Percentiles rank a stretch among this genome's conserved stretches.
These are phyloP conservation scores for Penicillium nordicum DNA, from an alignment of 2,329 filamentous ascomycete genomes.

Conservation along the genomic window DNA sequence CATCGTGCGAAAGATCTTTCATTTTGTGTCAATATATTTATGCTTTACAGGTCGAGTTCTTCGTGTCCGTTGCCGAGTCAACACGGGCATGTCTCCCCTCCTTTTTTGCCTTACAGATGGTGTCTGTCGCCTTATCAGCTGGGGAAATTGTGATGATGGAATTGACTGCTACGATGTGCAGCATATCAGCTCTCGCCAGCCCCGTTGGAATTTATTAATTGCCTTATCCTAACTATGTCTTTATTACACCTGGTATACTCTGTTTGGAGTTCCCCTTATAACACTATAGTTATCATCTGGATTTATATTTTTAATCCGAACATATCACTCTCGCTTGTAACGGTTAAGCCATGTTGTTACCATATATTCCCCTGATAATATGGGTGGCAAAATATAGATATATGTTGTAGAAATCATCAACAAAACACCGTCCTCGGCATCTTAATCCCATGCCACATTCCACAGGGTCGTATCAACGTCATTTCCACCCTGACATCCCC, in stretches of 20 bases:
- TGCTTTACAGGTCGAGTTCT: constrained; percentile 1
- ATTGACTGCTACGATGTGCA: not conserved
- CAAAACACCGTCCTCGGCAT: not conserved
- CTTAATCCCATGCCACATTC: constrained; percentile 3
- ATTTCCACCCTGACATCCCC: not conserved
- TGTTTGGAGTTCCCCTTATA: not conserved
- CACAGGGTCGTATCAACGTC: constrained; percentile 1
- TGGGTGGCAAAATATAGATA: not conserved
- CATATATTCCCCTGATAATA: not conserved
- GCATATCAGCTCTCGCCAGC: not conserved
- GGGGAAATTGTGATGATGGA: not conserved
- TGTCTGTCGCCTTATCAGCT: not conserved
- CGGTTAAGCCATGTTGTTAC: not conserved
- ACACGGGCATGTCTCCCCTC: not conserved
- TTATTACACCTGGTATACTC: not conserved
- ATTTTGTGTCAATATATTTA: not conserved
- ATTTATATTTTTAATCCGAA: not conserved
- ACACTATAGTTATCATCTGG: not conserved
- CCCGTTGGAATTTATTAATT: not conserved
- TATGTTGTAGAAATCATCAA: not conserved
- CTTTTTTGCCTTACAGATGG: not conserved
- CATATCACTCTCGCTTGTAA: not conserved
- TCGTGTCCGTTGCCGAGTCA: constrained; percentile 6
- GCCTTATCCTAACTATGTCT: too few species aligned
- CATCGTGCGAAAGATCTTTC: not conserved